Percentiles rank a stretch among this genome's conserved stretches.
These are phyloP conservation scores for Gamarada debralockiae DNA, from an alignment of 495 filamentous ascomycete species.

Conservation along the genomic window DNA sequence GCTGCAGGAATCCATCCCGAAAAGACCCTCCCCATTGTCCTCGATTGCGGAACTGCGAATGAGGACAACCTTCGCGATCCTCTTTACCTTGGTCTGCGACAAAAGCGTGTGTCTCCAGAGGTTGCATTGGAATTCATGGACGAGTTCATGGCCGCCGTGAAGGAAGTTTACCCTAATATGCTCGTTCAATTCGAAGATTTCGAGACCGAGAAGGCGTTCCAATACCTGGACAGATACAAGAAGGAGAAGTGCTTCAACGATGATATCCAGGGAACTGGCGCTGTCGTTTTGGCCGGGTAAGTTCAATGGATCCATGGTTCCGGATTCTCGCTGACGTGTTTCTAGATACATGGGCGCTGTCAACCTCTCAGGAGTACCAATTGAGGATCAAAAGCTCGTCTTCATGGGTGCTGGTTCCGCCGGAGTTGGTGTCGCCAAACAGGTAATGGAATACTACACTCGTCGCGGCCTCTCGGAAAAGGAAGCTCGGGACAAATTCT, in stretches of 20 bases:
- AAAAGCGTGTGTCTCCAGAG: slow-evolving; percentile 72
- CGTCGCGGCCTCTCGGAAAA: slow-evolving; percentile 90
- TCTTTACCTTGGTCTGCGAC: slow-evolving; percentile 85
- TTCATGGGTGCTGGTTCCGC: slow-evolving; percentile 96
- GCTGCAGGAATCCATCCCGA: slow-evolving; percentile 94
- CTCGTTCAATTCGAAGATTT: slow-evolving; percentile 98
- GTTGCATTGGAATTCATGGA: slow-evolving; percentile 94
- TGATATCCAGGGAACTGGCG: slow-evolving; percentile 96
- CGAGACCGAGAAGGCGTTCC: slow-evolving; percentile 90
- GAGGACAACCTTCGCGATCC: slow-evolving; percentile 85
- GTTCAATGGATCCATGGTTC: slow-evolving; percentile 13
- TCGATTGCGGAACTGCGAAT: slow-evolving; percentile 92
- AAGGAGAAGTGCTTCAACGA: slow-evolving; percentile 94
- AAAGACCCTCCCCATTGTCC: slow-evolving; percentile 83
- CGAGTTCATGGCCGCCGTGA: slow-evolving; percentile 91
- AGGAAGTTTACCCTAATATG: slow-evolving; percentile 85
- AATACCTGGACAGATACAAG: slow-evolving; percentile 84
- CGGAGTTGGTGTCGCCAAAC: slow-evolving; percentile 94
- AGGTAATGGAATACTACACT: slow-evolving; percentile 94
- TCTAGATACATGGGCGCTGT: slow-evolving; percentile 83
- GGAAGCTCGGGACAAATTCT: slow-evolving; percentile 87
- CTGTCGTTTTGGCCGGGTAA: slow-evolving; percentile 85
- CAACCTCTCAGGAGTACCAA: slow-evolving; percentile 77
- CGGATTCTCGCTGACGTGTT: slow-evolving; percentile 12
- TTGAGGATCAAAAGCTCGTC: slow-evolving; percentile 88